phyloP scores from a whole-genome alignment of 2,329 filamentous ascomycete species.

The Aspergillus puulaauensis region DNA sequence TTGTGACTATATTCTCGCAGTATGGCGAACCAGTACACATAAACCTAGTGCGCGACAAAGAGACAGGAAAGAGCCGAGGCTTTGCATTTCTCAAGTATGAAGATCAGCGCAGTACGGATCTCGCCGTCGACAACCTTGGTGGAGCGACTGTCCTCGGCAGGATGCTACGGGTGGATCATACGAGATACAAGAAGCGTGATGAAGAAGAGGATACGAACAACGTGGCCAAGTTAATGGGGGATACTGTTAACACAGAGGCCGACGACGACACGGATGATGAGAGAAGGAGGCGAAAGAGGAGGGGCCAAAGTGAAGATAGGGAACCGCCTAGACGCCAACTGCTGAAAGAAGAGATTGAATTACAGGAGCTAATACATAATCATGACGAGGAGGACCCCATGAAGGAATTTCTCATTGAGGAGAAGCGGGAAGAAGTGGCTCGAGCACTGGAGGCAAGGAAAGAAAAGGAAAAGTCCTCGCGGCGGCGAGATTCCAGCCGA shows the following conservation, averaged over 20 bases:
- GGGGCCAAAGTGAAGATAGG: slow-evolving; percentile 44
- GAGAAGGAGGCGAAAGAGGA: slow-evolving; percentile 30
- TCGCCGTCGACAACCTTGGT: slow-evolving; percentile 93
- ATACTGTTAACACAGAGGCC: slow-evolving; percentile 32
- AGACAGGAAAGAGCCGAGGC: slow-evolving; percentile 90
- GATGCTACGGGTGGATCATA: slow-evolving; percentile 84
- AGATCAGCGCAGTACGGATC: slow-evolving; percentile 90
- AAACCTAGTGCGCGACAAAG: slow-evolving; percentile 89
- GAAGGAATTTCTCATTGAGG: slow-evolving; percentile 84
- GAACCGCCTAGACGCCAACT: slow-evolving; percentile 55
- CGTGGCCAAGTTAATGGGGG: slow-evolving; percentile 51
- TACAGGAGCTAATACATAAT: slow-evolving; percentile 70
- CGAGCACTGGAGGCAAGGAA: slow-evolving; percentile 62
- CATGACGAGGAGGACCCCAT: slow-evolving; percentile 97
- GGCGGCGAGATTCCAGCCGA: slow-evolving; percentile 31
- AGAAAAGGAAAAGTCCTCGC: slow-evolving; percentile 46
- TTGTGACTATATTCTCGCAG: slow-evolving; percentile 95
- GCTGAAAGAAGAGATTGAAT: slow-evolving; percentile 78
- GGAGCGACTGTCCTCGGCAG: slow-evolving; percentile 81
- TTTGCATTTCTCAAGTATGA: slow-evolving; percentile 98
- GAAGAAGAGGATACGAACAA: slow-evolving; percentile 57
- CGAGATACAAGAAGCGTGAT: slow-evolving; percentile 84
- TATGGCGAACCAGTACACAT: slow-evolving; percentile 93
- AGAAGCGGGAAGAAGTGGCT: slow-evolving; percentile 87
- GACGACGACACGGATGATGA: slow-evolving; percentile 42